Evolutionary conservation across 2,329 filamentous ascomycete genomes (phyloP).

Genomic region (Lecanicillium sp.): DNA sequence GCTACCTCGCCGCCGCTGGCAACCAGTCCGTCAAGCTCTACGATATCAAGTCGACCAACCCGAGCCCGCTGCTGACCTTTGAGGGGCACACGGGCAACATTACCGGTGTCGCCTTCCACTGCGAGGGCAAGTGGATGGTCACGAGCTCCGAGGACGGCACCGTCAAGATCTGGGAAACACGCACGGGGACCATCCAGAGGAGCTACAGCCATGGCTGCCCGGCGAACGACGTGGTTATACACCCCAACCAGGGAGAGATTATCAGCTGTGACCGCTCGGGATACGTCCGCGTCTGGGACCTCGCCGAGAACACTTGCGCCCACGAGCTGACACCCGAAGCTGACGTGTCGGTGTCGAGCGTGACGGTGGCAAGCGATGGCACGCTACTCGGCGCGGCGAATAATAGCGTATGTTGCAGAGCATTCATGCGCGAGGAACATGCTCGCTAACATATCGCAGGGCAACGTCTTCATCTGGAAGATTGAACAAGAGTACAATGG

Average conservation of each 20-base stretch:
- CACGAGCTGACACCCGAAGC: slow-evolving; percentile 96
- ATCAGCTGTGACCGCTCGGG: slow-evolving; percentile 93
- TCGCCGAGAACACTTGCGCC: slow-evolving; percentile 94
- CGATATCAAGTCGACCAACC: slow-evolving; percentile 98
- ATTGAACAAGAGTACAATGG: slow-evolving; percentile 78
- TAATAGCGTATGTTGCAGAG: slow-evolving; percentile 58
- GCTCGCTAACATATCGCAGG: slow-evolving; percentile 42
- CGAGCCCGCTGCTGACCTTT: slow-evolving; percentile 85
- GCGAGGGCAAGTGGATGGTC: slow-evolving; percentile 99
- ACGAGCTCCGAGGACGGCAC: slow-evolving; percentile 95
- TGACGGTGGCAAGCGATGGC: slow-evolving; percentile 93
- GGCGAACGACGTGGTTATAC: slow-evolving; percentile 98
- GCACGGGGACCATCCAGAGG: slow-evolving; percentile 77
- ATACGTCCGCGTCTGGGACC: slow-evolving; percentile 91
- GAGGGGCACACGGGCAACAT: slow-evolving; percentile 95
- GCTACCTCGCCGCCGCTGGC: slow-evolving; percentile 78
- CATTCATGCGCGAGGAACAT: background rate
- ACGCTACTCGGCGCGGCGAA: slow-evolving; percentile 90
- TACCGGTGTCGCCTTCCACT: slow-evolving; percentile 95
- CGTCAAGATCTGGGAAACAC: slow-evolving; percentile 95
- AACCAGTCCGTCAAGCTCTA: slow-evolving; percentile 91
- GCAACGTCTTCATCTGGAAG: slow-evolving; percentile 96
- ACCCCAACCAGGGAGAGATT: slow-evolving; percentile 96
- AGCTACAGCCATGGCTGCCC: slow-evolving; percentile 87
- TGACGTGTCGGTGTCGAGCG: slow-evolving; percentile 86